Evolutionary conservation across 768 basidiomycete genomes (phyloP), one percentile per base, ranked within the genome.

Genomic region (Mycena galericulata): DNA sequence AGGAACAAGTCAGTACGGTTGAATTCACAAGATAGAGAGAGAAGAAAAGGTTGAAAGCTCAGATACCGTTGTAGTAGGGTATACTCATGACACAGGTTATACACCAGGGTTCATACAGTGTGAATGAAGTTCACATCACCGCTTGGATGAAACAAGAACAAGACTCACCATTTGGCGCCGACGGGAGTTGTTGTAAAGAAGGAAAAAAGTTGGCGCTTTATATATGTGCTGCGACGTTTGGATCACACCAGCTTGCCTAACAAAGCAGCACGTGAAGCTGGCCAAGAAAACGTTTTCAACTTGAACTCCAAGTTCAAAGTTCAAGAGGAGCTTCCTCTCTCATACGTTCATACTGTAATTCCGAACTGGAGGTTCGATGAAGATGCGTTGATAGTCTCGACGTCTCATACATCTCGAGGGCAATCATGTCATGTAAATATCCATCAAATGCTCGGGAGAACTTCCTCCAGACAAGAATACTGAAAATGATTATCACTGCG

Each of bases 61-160:
- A 93, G 91, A 85, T 93, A 93, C 91, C 92, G 91, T 93, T 92
- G 92, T 93, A 92, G 90, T 87, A 83, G 79, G 67, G 50, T 73
- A 80, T 78, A 83, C 76, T 89, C 90, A 89, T 75, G 61, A 84
- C 84, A 77, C 81, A 78, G 75, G 78, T 79, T 78, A 67, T 58
- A 80, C 76, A 80, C 76, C 78, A 77, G 77, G 76, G 81, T 86
- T 93, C 90, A 81, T 87, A 89, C 88, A 92, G 90, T 92, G 89
- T 90, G 90, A 90, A 92, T 90, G 81, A 77, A 80, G 57, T 81
- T 84, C 83, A 85, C 87, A 90, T 90, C 89, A 85, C 75, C 47
- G 79, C 75, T 67, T 46, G 46, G n/a, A 50, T 6, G 29, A 41
- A 38, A 53, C 30, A 63, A 70, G 38, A 58, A 57, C 24, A 46